These are phyloP conservation scores for Lojkania enalia DNA, from an alignment of 2,329 filamentous ascomycete species.

Conservation along the genomic window DNA sequence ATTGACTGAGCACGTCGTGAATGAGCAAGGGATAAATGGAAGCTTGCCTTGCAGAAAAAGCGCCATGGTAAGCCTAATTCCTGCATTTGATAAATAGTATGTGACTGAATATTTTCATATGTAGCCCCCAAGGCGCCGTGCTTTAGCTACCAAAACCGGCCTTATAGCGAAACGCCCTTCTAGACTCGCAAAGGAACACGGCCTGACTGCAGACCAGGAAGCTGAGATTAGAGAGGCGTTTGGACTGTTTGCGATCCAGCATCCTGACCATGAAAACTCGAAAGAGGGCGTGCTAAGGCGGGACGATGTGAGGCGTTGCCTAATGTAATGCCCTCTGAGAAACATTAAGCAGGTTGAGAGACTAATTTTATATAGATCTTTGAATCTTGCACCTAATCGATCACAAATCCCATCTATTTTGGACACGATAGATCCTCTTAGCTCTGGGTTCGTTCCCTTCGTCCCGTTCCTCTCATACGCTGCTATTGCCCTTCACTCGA, in stretches of 20 bases:
- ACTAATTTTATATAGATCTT: slow-evolving; percentile 60
- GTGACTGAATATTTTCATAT: neutral
- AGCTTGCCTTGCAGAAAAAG: too few relatives aligned
- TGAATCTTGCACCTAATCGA: slow-evolving; percentile 69
- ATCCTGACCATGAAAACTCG: slow-evolving; percentile 65
- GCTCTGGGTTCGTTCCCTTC: slow-evolving; percentile 76
- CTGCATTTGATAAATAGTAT: too few relatives aligned
- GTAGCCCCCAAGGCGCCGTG: slow-evolving; percentile 5
- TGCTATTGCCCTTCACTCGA: slow-evolving; percentile 74
- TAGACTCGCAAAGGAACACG: slow-evolving; percentile 90
- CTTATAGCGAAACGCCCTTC: slow-evolving; percentile 62
- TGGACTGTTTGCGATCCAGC: slow-evolving; percentile 65
- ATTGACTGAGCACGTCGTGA: too few relatives aligned
- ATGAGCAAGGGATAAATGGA: too few relatives aligned
- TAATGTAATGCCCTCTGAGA: too few relatives aligned
- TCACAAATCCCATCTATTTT: slow-evolving; percentile 76
- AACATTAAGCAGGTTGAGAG: too few relatives aligned
- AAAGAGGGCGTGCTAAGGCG: slow-evolving; percentile 56
- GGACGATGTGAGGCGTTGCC: slow-evolving; percentile 52
- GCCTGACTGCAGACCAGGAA: slow-evolving; percentile 82
- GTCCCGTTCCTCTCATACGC: slow-evolving; percentile 83
- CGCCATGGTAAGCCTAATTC: too few relatives aligned
- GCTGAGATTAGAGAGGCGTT: slow-evolving; percentile 91
- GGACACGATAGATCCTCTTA: slow-evolving; percentile 79
- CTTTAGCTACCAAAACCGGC: slow-evolving; percentile 34